phyloP scores from a whole-genome alignment of 2,329 filamentous ascomycete species.

The Alternaria gaisen region DNA sequence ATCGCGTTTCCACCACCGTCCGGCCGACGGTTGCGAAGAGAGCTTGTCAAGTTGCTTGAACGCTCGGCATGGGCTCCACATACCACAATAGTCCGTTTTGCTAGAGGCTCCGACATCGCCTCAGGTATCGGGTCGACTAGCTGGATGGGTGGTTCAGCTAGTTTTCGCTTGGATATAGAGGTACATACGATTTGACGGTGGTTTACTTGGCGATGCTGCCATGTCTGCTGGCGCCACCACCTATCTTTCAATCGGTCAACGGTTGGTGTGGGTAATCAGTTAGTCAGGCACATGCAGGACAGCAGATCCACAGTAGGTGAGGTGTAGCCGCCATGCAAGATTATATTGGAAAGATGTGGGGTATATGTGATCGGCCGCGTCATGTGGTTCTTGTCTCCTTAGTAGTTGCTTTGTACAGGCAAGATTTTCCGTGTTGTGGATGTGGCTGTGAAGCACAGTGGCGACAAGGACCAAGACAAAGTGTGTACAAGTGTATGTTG shows the following conservation, averaged over 20 bases:
- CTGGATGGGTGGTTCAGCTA: neutral
- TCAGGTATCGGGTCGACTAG: neutral
- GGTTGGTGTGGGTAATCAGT: neutral
- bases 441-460: neutral
- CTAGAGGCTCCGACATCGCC: neutral
- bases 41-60: neutral
- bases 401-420: slow-evolving; percentile 24
- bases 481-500: neutral
- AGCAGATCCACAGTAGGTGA: neutral
- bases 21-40: neutral
- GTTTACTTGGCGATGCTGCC: slow-evolving; percentile 1
- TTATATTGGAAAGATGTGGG: slow-evolving; percentile 17
- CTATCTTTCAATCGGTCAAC: neutral
- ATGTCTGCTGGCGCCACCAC: neutral
- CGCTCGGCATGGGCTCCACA: neutral
- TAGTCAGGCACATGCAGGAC: slow-evolving; percentile 4
- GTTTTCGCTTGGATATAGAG: slow-evolving; percentile 2
- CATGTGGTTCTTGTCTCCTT: neutral
- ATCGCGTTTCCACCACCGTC: neutral
- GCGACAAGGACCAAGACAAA: slow-evolving; percentile 3
- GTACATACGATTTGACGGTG: neutral
- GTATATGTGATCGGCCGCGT: slow-evolving; percentile 27
- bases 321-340: slow-evolving; percentile 1
- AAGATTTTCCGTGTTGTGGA: neutral
- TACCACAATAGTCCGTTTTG: neutral